Base-by-base conservation (phyloP, 2,329 filamentous ascomycete species). In the Alternaria arborescens region DNA sequence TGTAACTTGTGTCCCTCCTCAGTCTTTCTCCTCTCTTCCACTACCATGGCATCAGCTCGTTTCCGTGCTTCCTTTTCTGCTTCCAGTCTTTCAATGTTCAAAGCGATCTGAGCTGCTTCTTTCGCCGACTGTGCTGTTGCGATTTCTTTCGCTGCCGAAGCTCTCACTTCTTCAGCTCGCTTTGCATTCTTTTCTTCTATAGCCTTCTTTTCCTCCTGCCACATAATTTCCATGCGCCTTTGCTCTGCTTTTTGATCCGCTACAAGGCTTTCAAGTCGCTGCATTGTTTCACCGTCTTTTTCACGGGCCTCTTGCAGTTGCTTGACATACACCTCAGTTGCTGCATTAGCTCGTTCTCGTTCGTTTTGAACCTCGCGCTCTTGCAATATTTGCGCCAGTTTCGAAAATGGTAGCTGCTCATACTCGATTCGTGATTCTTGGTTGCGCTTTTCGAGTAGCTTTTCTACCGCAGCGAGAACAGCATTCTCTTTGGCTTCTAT, bases 371-470 rank as follows among this genome's bases (percentile, higher is more conserved):
- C 46, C 8, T 58, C 42, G 12, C 40, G 40, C 40, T 67, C 66
- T 40, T 63, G 46, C 1, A 68, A 52, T 10, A 67, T 3, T 8
- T 60, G 38, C 41, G 61, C 41, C 8, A 67, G 43, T n/a, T 20
- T 67, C 10, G 52, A 42, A n/a, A 66, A 54, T 14, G 32, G 51
- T 4, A 55, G 28, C 18, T 64, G 52, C 3, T 46, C 38, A 8
- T 42, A 32, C 36, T 34, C 55, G 11, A 20, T 3, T 1, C 30
- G 18, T 0, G 20, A 26, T 16, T 53, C 24, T 3, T 47, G 41
- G 1, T 8, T 34, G 20, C 55, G 48, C 42, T 41, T 42, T n/a
- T 58, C 32, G 2, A 58, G 34, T 5, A 58, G 5, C n/a, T 32
- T 30, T 16, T 58, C 42, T 32, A 58, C 28, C 12, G 48, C 11